phyloP scores from a whole-genome alignment of 129 eudicot species.

The Lonicera japonica region DNA sequence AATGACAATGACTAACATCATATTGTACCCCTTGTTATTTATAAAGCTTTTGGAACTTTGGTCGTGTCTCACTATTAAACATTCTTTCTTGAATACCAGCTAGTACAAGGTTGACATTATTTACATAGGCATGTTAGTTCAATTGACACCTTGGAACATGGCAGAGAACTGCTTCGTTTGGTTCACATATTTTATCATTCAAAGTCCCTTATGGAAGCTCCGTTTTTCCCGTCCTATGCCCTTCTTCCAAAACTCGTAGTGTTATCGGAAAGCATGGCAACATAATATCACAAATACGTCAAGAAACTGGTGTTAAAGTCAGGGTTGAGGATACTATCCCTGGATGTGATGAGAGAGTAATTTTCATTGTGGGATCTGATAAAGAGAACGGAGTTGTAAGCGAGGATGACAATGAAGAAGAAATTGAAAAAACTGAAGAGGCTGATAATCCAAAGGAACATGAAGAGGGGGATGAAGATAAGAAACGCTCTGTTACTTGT shows the following conservation, averaged over 20 bases:
- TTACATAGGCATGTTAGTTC: slow-evolving; percentile 50
- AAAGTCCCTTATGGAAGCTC: slow-evolving; percentile 33
- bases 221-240: slow-evolving; percentile 67
- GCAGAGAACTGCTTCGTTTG: slow-evolving; percentile 41
- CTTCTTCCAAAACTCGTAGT: slow-evolving; percentile 47
- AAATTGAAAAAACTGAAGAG: slow-evolving; percentile 26
- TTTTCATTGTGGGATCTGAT: slow-evolving; percentile 51
- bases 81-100: background rate
- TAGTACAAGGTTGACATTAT: slow-evolving; percentile 14
- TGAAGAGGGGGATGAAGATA: slow-evolving; percentile 27
- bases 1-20: too few species aligned
- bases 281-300: slow-evolving; percentile 67
- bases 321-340: slow-evolving; percentile 64
- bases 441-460: slow-evolving; percentile 33
- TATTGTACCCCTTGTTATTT: too few species aligned
- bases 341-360: slow-evolving; percentile 85
- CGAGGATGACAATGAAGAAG: slow-evolving; percentile 39
- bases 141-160: slow-evolving; percentile 62
- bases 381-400: slow-evolving; percentile 31
- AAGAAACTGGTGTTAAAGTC: slow-evolving; percentile 73
- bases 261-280: slow-evolving; percentile 68
- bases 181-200: slow-evolving; percentile 26
- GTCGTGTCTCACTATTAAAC: background rate
- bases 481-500: slow-evolving; percentile 65
- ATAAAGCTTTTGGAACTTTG: too few species aligned